Conservation (phyloP, 2,329 filamentous ascomycete genomes). For the Purpureocillium takamizusanense region DNA sequence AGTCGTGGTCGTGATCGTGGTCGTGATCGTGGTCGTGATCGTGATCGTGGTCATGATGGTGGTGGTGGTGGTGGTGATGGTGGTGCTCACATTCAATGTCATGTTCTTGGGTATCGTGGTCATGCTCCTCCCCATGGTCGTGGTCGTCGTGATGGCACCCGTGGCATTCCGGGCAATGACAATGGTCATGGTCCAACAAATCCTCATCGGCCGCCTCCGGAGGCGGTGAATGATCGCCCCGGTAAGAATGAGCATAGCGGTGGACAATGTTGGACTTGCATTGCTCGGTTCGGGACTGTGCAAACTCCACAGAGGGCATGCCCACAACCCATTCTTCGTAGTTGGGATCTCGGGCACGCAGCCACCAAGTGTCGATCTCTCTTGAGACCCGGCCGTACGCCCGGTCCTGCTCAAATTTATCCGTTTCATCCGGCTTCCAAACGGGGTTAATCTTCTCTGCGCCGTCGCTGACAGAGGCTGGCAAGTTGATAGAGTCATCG, state of each 20-base stretch:
- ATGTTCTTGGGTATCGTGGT: constrained; percentile 18
- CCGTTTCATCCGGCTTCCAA: constrained; percentile 41
- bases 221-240: constrained; percentile 28
- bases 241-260: constrained; percentile 39
- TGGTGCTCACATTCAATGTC: constrained; percentile 37
- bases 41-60: constrained; percentile 17
- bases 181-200: constrained; percentile 26
- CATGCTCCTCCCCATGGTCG: constrained; percentile 12
- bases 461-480: constrained; percentile 23
- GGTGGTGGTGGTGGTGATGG: constrained; percentile 22
- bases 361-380: constrained; percentile 59
- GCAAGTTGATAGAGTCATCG: constrained; percentile 20
- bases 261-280: constrained; percentile 52
- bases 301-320: constrained; percentile 53
- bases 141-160: constrained; percentile 14
- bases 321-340: constrained; percentile 47
- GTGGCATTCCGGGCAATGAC: constrained; percentile 21
- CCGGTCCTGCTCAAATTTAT: constrained; percentile 51
- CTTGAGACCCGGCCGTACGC: constrained; percentile 52
- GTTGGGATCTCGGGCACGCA: constrained; percentile 50
- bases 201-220: constrained; percentile 28
- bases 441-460: constrained; percentile 36
- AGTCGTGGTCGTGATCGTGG: constrained; percentile 24
- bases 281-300: constrained; percentile 45
- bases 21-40: constrained; percentile 21